These are phyloP conservation scores for Plasmodium vivax DNA, from an alignment of 169 alveolate genomes.

Conservation along the genomic window DNA sequence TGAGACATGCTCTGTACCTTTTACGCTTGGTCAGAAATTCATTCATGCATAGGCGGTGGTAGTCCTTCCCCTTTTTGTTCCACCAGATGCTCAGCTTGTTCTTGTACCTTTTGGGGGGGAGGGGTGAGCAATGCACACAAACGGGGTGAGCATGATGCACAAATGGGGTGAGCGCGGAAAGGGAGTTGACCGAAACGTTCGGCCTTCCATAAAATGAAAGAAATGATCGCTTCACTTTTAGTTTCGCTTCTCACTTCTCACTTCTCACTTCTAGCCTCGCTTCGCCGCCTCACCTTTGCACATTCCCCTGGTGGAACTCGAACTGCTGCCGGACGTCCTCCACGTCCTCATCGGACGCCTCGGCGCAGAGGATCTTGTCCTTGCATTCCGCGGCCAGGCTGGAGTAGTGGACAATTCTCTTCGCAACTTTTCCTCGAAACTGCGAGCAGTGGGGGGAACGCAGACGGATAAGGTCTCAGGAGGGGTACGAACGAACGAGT, in stretches of 20 bases:
- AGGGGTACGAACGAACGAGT: not conserved
- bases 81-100: slow-evolving; percentile 62
- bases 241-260: not conserved
- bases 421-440: slow-evolving; percentile 68
- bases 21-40: slow-evolving; percentile 16
- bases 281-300: slow-evolving; percentile 20
- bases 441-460: not conserved
- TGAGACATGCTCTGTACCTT: slow-evolving; percentile 3
- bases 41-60: slow-evolving; percentile 60
- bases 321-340: not conserved
- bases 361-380: slow-evolving; percentile 4
- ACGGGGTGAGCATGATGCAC: not conserved
- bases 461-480: not conserved
- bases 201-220: not conserved
- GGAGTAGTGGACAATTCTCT: slow-evolving; percentile 54
- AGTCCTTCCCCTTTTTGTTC: slow-evolving; percentile 31
- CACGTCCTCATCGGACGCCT: slow-evolving; percentile 8
- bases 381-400: slow-evolving; percentile 13
- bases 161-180: not conserved
- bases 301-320: slow-evolving; percentile 33
- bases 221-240: not conserved
- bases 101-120: slow-evolving; percentile 13
- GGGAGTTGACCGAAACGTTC: not conserved
- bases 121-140: not conserved
- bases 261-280: not conserved